phyloP scores from a whole-genome alignment of 2,329 filamentous ascomycete genomes.

The Kalmusia sp. region DNA sequence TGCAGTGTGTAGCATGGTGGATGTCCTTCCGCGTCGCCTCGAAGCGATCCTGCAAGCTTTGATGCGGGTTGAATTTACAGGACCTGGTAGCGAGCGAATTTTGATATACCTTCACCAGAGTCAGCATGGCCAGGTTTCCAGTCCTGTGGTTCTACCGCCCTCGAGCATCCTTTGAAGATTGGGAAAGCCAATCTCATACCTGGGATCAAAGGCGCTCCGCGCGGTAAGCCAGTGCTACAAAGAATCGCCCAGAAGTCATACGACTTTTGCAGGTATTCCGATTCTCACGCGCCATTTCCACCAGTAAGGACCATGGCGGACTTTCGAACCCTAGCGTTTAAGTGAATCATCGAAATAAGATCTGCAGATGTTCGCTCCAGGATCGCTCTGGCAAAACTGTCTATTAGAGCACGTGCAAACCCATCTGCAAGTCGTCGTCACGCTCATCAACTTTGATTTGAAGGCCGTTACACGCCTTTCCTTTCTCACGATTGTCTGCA shows the following conservation, averaged over 20 bases:
- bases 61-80: conserved; percentile 3
- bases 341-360: conserved; percentile 32
- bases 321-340: conserved; percentile 20
- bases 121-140: conserved; percentile 7
- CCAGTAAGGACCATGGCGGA: conserved; percentile 25
- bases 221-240: conserved; percentile 30
- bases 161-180: conserved; percentile 17
- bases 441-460: conserved; percentile 27
- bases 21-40: conserved; percentile 3
- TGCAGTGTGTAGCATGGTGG: not conserved
- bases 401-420: conserved; percentile 29
- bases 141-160: conserved; percentile 16
- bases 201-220: conserved; percentile 29
- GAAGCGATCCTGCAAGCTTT: conserved; percentile 1
- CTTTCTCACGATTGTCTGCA: conserved; percentile 8
- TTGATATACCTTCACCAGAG: not conserved
- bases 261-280: conserved; percentile 31
- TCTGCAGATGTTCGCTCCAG: conserved; percentile 24
- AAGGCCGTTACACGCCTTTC: conserved; percentile 17
- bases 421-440: conserved; percentile 26
- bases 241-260: conserved; percentile 29
- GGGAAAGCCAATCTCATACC: conserved; percentile 15
- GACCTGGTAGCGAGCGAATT: conserved; percentile 12
- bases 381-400: conserved; percentile 16
- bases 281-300: conserved; percentile 39